Percentiles rank a stretch among this genome's conserved stretches.
Conservation (phyloP, 495 filamentous ascomycete genomes). For the Neurospora sp. region DNA sequence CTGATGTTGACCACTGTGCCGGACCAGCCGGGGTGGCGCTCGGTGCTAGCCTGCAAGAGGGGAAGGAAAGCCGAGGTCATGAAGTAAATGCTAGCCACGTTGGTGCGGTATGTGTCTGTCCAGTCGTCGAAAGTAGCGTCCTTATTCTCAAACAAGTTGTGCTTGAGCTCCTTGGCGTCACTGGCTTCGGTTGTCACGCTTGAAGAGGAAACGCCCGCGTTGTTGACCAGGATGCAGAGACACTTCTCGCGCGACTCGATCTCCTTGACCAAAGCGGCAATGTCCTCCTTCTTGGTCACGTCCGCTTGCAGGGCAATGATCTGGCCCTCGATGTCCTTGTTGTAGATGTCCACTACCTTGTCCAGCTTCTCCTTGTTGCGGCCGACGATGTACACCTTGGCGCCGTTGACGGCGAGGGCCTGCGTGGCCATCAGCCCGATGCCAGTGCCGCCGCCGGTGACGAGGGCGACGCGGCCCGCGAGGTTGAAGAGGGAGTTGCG, state of each 20-base stretch:
- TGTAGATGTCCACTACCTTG: slow-evolving; percentile 22
- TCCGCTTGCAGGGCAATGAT: slow-evolving; percentile 56
- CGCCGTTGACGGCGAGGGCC: slow-evolving; percentile 67
- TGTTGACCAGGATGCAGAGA: slow-evolving; percentile 71
- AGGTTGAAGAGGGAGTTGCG: slow-evolving; percentile 50
- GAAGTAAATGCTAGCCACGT: slow-evolving; percentile 62
- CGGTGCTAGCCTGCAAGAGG: slow-evolving; percentile 32
- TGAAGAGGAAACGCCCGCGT: slow-evolving; percentile 57
- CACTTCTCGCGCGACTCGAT: slow-evolving; percentile 53
- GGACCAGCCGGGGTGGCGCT: slow-evolving; percentile 39
- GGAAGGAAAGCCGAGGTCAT: slow-evolving; percentile 35
- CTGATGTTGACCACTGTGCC: slow-evolving; percentile 52
- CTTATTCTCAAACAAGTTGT: slow-evolving; percentile 35
- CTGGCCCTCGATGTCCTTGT: slow-evolving; percentile 25
- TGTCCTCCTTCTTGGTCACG: slow-evolving; percentile 65
- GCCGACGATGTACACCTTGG: slow-evolving; percentile 75
- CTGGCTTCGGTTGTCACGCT: slow-evolving; percentile 50
- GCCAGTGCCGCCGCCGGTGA: slow-evolving; percentile 47
- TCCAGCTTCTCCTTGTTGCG: slow-evolving; percentile 41
- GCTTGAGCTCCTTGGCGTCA: slow-evolving; percentile 37
- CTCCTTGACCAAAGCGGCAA: slow-evolving; percentile 53
- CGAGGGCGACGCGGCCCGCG: slow-evolving; percentile 51
- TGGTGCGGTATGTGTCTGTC: slow-evolving; percentile 59
- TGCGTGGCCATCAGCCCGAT: slow-evolving; percentile 72
- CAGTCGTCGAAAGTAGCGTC: slow-evolving; percentile 52